These are phyloP conservation scores for Deuterostichococcus epilithicus DNA, from an alignment of 139 green algal genomes.

Conservation along the genomic window DNA sequence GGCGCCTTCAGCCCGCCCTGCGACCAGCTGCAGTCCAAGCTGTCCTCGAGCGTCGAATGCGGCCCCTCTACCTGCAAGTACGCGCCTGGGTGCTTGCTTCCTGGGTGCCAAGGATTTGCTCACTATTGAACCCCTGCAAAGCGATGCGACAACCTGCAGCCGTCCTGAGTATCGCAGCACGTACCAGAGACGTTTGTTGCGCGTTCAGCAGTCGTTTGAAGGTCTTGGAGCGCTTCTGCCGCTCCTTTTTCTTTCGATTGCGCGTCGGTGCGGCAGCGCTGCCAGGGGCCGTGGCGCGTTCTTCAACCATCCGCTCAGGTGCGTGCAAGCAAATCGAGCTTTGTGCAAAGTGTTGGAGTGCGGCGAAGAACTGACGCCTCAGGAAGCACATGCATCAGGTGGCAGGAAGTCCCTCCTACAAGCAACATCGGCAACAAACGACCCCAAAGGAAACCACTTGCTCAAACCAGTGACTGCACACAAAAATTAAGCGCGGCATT, in stretches of 20 bases:
- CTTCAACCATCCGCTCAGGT: neutral
- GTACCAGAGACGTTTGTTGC: neutral
- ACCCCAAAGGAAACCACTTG: neutral
- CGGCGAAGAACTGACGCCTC: too few relatives aligned
- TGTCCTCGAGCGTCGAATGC: neutral
- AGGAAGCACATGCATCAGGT: too few relatives aligned
- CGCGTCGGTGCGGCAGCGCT: neutral
- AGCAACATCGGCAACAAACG: neutral
- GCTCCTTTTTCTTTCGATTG: slow-evolving; percentile 35
- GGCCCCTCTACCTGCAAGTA: neutral
- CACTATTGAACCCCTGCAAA: neutral
- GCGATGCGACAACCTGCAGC: neutral
- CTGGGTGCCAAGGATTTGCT: neutral
- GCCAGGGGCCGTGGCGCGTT: too few relatives aligned
- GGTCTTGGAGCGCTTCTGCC: slow-evolving; percentile 20
- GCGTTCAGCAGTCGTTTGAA: neutral
- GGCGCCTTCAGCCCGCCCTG: neutral
- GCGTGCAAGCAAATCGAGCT: too few relatives aligned
- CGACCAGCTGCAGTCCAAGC: neutral
- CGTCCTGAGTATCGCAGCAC: neutral
- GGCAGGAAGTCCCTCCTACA: neutral
- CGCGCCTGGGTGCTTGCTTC: neutral
- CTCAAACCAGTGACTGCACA: too few relatives aligned
- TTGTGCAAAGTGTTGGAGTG: too few relatives aligned
- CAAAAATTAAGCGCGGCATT: too few relatives aligned